Conservation (phyloP, 371 early-diverging fungal species). For the Syncephalastrum racemosum region DNA sequence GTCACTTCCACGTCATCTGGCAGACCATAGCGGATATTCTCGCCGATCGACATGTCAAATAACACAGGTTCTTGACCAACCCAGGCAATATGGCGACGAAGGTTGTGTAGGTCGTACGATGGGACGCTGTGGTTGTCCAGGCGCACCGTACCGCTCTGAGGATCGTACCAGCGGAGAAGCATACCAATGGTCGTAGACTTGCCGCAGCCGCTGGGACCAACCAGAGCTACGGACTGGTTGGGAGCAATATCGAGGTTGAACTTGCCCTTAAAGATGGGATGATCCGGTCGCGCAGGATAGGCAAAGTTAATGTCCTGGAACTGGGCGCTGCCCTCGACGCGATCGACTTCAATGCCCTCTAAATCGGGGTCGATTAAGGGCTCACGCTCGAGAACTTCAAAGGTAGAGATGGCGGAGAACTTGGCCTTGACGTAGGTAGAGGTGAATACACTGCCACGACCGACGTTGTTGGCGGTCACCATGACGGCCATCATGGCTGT, state of each 20-base stretch:
- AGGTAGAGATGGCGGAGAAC: constrained; percentile 67
- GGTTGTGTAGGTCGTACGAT: constrained; percentile 49
- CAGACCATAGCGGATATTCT: constrained; percentile 73
- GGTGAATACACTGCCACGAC: constrained; percentile 48
- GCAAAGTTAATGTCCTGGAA: constrained; percentile 62
- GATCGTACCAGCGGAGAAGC: constrained; percentile 83
- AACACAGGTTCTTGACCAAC: constrained; percentile 87
- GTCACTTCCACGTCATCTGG: constrained; percentile 38
- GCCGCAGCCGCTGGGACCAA: constrained; percentile 32
- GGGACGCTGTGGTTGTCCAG: constrained; percentile 66
- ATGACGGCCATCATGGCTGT: constrained; percentile 65
- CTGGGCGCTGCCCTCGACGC: constrained; percentile 29
- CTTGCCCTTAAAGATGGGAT: constrained; percentile 65
- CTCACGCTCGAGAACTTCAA: constrained; percentile 63
- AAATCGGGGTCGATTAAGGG: constrained; percentile 63
- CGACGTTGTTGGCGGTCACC: constrained; percentile 61
- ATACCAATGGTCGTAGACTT: constrained; percentile 72
- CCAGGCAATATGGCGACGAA: constrained; percentile 58
- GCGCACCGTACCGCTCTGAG: constrained; percentile 44
- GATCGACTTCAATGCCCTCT: constrained; percentile 30
- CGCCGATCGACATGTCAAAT: constrained; percentile 71
- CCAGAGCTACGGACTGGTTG: constrained; percentile 70
- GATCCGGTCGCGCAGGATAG: constrained; percentile 76
- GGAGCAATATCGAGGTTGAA: constrained; percentile 63
- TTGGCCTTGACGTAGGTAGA: constrained; percentile 70